Evolutionary conservation across 352 stramenopile species (phyloP), one percentile per base, ranked within the genome.

Genomic region (Phytopythium aichiense): DNA sequence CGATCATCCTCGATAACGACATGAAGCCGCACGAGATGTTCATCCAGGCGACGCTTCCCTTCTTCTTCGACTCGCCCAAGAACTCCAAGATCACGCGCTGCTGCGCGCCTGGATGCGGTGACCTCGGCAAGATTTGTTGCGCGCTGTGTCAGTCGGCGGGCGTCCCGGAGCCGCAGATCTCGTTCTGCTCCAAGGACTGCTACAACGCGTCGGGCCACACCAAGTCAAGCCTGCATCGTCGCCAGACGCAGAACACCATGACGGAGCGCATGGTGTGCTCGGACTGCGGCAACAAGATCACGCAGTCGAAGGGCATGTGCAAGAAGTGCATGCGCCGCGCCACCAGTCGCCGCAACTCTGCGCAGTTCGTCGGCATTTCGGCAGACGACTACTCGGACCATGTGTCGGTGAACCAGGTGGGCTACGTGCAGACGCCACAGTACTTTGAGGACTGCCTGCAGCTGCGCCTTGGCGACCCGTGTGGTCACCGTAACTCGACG

Each of bases 21-120:
- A 92, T 92, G 83, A 89, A 89, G 69, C 80, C 80, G 7, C 80
- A 89, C 63, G 73, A 81, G 60, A 88, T 89, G 80, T 89, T 89
- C 64, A 74, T 89, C 49, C 80, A 89, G 61, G 80, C 80, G 0
- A 82, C 74, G 33, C 66, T 89, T 18, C 80, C 80, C 0, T 89
- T 89, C 67, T 89, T 89, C 60, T 89, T 89, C 56, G 81, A 88
- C 61, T 68, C 61, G 7, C 81, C 81, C 18, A 69, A 84, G 64
- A 88, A 79, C 66, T 81, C 81, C 50, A 88, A 88, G 69, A 84
- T 87, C 46, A 81, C 69, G 38, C 74, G 73, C 9, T 91, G 79
- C 60, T 74, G 60, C 28, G 81, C 81, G 15, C 75, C 81, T 49
- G 81, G 81, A 13, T 91, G 81, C 58, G 72, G 73, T 35, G 77